phyloP scores from a whole-genome alignment of 2,329 filamentous ascomycete species.

The Aspergillaceae sp. region DNA sequence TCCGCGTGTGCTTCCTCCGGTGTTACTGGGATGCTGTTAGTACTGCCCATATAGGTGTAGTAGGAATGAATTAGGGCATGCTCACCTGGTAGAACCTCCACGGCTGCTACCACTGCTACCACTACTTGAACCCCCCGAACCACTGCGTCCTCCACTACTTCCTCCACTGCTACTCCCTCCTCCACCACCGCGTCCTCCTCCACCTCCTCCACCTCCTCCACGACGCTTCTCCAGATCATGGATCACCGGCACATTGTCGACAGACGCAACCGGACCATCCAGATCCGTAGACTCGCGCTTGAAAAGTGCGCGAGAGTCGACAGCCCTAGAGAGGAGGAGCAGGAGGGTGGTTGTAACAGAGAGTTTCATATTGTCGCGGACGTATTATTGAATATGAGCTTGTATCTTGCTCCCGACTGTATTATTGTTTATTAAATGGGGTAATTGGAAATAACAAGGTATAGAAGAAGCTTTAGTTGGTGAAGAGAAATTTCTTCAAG shows the following conservation, averaged over 20 bases:
- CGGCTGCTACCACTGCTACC: slow-evolving; percentile 11
- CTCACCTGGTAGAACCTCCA: slow-evolving; percentile 15
- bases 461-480: too few relatives aligned
- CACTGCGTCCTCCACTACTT: slow-evolving; percentile 11
- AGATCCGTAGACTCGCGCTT: slow-evolving; percentile 11
- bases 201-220: slow-evolving; percentile 38
- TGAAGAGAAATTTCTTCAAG: too few relatives aligned
- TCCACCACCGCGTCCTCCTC: slow-evolving; percentile 18
- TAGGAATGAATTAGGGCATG: background rate
- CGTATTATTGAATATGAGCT: too few relatives aligned
- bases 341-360: slow-evolving; percentile 17
- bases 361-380: slow-evolving; percentile 23
- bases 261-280: slow-evolving; percentile 10
- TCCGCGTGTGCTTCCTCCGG: slow-evolving; percentile 21
- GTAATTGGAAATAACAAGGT: too few relatives aligned
- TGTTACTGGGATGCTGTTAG: slow-evolving; percentile 12
- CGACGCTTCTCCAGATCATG: slow-evolving; percentile 40
- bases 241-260: slow-evolving; percentile 7
- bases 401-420: too few relatives aligned
- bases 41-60: background rate
- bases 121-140: slow-evolving; percentile 13
- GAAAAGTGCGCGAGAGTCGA: slow-evolving; percentile 21
- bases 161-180: slow-evolving; percentile 19
- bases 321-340: slow-evolving; percentile 22
- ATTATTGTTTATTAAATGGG: too few relatives aligned